phyloP scores from a whole-genome alignment of 192 early-diverging fungal species.

The Coemansia sp. region DNA sequence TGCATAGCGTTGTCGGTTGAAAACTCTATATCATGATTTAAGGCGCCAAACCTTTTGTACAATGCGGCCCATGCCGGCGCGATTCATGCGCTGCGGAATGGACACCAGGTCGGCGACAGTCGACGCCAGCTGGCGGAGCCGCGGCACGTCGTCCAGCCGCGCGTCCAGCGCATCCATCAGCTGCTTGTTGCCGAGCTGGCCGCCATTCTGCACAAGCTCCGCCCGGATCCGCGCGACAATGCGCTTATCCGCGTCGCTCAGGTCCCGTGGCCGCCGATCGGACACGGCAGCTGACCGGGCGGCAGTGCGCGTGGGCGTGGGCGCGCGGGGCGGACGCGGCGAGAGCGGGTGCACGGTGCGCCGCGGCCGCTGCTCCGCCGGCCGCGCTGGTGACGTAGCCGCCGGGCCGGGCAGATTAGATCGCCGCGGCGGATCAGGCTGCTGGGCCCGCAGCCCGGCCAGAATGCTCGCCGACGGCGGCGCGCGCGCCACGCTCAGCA shows the following conservation, averaged over 20 bases:
- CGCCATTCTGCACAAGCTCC: slow-evolving; percentile 14
- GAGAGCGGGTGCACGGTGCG: not conserved
- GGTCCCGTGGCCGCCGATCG: not conserved
- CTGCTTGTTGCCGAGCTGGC: slow-evolving; percentile 19
- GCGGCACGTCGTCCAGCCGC: slow-evolving; percentile 8
- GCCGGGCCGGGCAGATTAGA: not conserved
- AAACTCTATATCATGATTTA: not conserved
- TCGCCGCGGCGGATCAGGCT: not conserved
- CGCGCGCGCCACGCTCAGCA: too few relatives aligned
- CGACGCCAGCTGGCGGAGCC: slow-evolving; percentile 23
- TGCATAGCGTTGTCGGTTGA: slow-evolving; percentile 21
- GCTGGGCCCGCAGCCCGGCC: not conserved
- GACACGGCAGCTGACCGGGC: not conserved
- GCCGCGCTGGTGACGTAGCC: not conserved
- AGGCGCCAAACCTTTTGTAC: slow-evolving; percentile 45
- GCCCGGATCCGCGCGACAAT: slow-evolving; percentile 16
- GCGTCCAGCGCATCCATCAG: slow-evolving; percentile 20
- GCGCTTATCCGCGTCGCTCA: slow-evolving; percentile 6
- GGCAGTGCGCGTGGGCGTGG: not conserved
- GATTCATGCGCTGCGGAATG: slow-evolving; percentile 8
- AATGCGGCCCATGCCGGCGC: slow-evolving; percentile 37
- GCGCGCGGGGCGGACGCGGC: not conserved
- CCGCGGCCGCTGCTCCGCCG: not conserved
- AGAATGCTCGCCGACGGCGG: not conserved
- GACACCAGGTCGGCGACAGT: slow-evolving; percentile 29